Percentiles rank a stretch among this genome's conserved stretches.
These are phyloP conservation scores for Eucalyptus albens DNA, from an alignment of 345 rosid genomes.

Conservation along the genomic window DNA sequence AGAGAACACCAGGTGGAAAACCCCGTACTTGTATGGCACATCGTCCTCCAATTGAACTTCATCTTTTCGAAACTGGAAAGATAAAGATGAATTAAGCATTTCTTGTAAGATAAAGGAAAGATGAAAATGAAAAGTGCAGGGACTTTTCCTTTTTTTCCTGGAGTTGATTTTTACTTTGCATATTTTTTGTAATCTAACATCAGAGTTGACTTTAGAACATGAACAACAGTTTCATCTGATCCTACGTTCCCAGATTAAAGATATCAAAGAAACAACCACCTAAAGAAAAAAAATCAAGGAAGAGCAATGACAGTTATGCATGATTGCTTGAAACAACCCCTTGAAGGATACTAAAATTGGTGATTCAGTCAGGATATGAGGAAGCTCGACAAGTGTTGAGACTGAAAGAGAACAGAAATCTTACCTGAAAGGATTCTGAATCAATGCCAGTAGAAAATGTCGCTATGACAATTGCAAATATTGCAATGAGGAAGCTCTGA, in stretches of 20 bases:
- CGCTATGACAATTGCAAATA: slow-evolving; percentile 76
- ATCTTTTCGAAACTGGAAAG: slow-evolving; percentile 50
- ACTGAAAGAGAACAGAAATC: neutral
- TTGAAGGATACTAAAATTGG: neutral
- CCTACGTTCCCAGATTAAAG: neutral
- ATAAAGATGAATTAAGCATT: neutral
- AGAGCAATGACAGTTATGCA: neutral
- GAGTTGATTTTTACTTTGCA: neutral
- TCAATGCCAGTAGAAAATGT: slow-evolving; percentile 93
- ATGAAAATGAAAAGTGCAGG: neutral
- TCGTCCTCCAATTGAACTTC: slow-evolving; percentile 43
- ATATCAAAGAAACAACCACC: neutral
- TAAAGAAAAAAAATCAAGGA: neutral
- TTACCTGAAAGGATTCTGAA: slow-evolving; percentile 75
- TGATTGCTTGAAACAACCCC: neutral
- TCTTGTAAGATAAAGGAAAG: neutral
- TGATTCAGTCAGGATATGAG: neutral
- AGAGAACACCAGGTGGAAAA: slow-evolving; percentile 79
- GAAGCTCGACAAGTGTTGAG: neutral
- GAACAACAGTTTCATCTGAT: neutral
- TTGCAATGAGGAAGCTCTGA: slow-evolving; percentile 76
- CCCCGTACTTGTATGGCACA: slow-evolving; percentile 62
- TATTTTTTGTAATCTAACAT: neutral
- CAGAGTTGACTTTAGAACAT: neutral
- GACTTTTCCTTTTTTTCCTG: neutral